phyloP scores from a whole-genome alignment of 768 basidiomycete genomes.

The Nevesoporus exiguus region DNA sequence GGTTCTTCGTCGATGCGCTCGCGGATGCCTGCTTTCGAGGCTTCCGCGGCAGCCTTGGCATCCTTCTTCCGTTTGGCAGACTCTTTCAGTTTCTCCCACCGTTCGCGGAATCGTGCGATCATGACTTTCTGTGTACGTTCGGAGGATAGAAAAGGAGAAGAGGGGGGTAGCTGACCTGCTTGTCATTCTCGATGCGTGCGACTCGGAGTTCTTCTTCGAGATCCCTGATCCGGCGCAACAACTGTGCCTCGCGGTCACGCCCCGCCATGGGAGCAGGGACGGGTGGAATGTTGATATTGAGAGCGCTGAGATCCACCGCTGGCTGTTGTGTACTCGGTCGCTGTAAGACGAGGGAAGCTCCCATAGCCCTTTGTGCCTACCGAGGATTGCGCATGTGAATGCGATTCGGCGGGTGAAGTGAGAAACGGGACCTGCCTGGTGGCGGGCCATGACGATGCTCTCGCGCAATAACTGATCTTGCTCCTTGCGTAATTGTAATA shows the following conservation, averaged over 20 bases:
- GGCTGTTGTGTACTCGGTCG: constrained; percentile 37
- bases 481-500: constrained; percentile 67
- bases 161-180: constrained; percentile 53
- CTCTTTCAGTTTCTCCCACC: constrained; percentile 89
- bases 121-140: constrained; percentile 61
- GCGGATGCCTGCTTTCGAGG: constrained; percentile 43
- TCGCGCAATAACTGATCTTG: constrained; percentile 79
- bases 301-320: constrained; percentile 48
- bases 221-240: constrained; percentile 57
- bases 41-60: constrained; percentile 52
- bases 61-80: constrained; percentile 84
- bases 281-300: constrained; percentile 57
- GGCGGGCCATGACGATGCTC: constrained; percentile 70
- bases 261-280: constrained; percentile 46
- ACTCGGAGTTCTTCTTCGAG: constrained; percentile 73
- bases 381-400: constrained; percentile 1
- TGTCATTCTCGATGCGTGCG: constrained; percentile 71
- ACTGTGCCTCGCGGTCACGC: constrained; percentile 53
- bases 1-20: constrained; percentile 71
- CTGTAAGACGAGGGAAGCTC: constrained; percentile 58
- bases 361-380: constrained; percentile 79
- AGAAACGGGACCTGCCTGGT: constrained; percentile 47
- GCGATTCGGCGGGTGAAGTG: background rate
- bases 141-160: constrained; percentile 9
- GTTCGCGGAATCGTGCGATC: constrained; percentile 78